phyloP scores from a whole-genome alignment of 352 stramenopile genomes.

The Phytophthora pisi region DNA sequence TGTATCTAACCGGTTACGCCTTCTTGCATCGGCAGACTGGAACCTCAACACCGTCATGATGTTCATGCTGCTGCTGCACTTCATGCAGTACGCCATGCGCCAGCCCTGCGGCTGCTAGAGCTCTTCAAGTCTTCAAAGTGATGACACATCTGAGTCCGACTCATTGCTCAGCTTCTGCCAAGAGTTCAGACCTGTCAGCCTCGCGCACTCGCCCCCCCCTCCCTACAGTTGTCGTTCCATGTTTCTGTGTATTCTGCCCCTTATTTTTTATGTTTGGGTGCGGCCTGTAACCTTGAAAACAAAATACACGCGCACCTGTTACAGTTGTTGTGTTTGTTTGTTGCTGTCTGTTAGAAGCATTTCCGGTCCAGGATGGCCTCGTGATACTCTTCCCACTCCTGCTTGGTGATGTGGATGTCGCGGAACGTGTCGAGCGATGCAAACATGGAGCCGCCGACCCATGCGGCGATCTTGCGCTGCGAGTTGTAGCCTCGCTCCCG shows the following conservation, averaged over 20 bases:
- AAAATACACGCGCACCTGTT: conserved; percentile 24
- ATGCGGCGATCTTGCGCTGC: conserved; percentile 84
- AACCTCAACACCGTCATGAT: conserved; percentile 89
- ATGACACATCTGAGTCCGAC: conserved; percentile 4
- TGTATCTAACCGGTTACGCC: conserved; percentile 9
- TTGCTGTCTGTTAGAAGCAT: conserved; percentile 54
- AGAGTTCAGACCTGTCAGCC: background rate
- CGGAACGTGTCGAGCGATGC: conserved; percentile 88
- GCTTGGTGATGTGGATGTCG: conserved; percentile 88
- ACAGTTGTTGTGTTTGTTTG: background rate
- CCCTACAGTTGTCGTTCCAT: conserved; percentile 34
- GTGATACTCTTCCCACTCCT: conserved; percentile 92
- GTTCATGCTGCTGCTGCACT: conserved; percentile 86
- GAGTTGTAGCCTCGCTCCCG: conserved; percentile 89
- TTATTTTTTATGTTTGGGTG: conserved; percentile 23
- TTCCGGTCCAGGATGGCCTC: conserved; percentile 86
- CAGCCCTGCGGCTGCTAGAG: conserved; percentile 80
- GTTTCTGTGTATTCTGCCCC: conserved; percentile 30
- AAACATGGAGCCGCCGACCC: conserved; percentile 92
- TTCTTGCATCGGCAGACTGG: conserved; percentile 41
- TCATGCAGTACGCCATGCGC: conserved; percentile 89
- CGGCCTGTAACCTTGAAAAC: conserved; percentile 29
- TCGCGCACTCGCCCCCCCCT: background rate
- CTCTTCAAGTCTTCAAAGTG: background rate
- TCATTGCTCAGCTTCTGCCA: conserved; percentile 1